Conservation (phyloP, 2,329 filamentous ascomycete species). For the Madurella mycetomatis region DNA sequence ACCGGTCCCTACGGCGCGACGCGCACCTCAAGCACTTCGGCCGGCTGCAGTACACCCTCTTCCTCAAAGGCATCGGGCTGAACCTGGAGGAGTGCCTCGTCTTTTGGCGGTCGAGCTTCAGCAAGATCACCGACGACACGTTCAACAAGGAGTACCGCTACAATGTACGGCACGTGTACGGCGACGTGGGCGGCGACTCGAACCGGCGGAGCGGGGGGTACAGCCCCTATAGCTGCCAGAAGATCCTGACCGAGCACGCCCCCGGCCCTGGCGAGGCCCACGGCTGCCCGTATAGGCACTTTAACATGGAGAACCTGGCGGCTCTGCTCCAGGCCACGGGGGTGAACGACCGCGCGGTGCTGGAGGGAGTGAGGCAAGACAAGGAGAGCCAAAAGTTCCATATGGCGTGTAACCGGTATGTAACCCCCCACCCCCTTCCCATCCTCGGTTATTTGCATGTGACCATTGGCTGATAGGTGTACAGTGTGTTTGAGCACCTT, state of each 20-base stretch:
- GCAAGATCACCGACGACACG: conserved; percentile 81
- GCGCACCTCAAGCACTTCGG: conserved; percentile 90
- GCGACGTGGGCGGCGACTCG: conserved; percentile 88
- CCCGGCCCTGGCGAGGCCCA: conserved; percentile 85
- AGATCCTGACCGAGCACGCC: conserved; percentile 83
- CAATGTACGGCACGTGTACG: conserved; percentile 92
- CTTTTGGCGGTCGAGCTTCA: conserved; percentile 88
- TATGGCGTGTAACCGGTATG: conserved; percentile 86
- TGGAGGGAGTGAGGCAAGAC: conserved; percentile 82
- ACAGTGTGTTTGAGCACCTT: conserved; percentile 77
- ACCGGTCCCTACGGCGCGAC: conserved; percentile 79
- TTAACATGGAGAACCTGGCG: conserved; percentile 80
- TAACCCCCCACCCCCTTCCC: conserved; percentile 12
- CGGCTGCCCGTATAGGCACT: conserved; percentile 95
- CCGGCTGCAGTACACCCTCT: conserved; percentile 89
- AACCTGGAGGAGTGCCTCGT: conserved; percentile 84
- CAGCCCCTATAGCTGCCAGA: conserved; percentile 89
- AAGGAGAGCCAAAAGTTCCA: conserved; percentile 86
- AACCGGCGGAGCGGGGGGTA: conserved; percentile 86
- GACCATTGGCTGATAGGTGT: background rate
- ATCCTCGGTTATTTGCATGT: background rate
- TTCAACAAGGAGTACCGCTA: conserved; percentile 99
- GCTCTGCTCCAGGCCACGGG: conserved; percentile 72
- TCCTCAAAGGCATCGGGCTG: conserved; percentile 92
- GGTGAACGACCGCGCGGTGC: conserved; percentile 69